Base-by-base conservation (phyloP, 2,329 filamentous ascomycete genomes). In the Nemania sp. region DNA sequence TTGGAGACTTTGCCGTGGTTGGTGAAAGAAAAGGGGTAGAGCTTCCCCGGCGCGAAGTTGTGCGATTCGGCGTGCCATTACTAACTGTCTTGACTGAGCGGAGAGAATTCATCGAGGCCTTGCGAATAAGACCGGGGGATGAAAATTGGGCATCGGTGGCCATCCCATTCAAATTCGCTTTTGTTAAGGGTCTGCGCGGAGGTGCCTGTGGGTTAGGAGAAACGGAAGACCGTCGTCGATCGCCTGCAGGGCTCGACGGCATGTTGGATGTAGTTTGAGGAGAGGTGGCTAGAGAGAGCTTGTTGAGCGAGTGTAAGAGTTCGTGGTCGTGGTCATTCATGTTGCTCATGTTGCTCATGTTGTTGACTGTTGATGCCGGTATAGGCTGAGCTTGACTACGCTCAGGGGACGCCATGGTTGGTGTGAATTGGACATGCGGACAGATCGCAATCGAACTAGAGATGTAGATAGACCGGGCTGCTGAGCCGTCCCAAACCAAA, bases 51-150 rank as follows among this genome's bases (percentile, higher is more conserved):
- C 87, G 84, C 1, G 84, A 83, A 10, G 81, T 79, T 3, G 81
- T 74, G 45, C 79, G 79, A 20, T 75, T 76, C 2, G 80, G 73
- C 3, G 76, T 77, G 20, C 78, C 77, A 58, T n/a, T n/a, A n/a
- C n/a, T n/a, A n/a, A n/a, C n/a, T n/a, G 82, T 83, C 70, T 79
- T 84, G 26, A 79, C 79, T 1, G 86, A 88, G 71, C 82, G 85
- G 45, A 89, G 77, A 35, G 87, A 89, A 76, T 85, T 88, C 71
- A 84, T 83, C 2, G 87, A 89, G 1, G 87, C 82, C 73, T 89
- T 89, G 29, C 86, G 83, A 45, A 87, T 77, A 5, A 89, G 79
- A 0, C 82, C 80, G 1, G 87, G 86, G 2, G 86, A 87, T 22
- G 78, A 79, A 4, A 84, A 82, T 62, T 83, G 80, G 5, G 85